Conservation (phyloP, 2,329 filamentous ascomycete species). For the Alternaria sp. region DNA sequence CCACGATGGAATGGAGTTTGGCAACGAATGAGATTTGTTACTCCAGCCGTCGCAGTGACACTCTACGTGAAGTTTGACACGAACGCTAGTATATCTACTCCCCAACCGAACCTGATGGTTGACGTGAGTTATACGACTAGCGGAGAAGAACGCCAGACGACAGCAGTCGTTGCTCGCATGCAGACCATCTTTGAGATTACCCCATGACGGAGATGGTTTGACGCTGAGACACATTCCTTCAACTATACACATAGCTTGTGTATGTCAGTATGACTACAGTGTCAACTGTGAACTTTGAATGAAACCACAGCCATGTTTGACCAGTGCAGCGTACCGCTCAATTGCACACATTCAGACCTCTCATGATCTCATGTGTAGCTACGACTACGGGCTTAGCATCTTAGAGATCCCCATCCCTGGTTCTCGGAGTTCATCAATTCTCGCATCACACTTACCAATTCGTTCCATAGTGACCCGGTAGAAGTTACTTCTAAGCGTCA, state of each 20-base stretch:
- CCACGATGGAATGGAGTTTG: slow-evolving; percentile 34
- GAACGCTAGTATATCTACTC: slow-evolving; percentile 86
- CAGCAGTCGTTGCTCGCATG: slow-evolving; percentile 69
- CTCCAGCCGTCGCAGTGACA: slow-evolving; percentile 33
- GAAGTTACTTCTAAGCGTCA: background rate
- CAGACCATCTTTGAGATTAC: slow-evolving; percentile 73
- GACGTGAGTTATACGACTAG: slow-evolving; percentile 87
- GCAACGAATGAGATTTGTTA: slow-evolving; percentile 32
- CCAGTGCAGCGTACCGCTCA: background rate
- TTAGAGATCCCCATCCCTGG: background rate
- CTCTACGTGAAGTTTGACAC: slow-evolving; percentile 19
- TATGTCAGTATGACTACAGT: background rate
- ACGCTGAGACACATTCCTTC: slow-evolving; percentile 67
- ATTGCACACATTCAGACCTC: background rate
- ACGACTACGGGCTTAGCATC: background rate
- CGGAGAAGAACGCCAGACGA: slow-evolving; percentile 73
- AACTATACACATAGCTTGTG: background rate
- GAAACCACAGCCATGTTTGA: background rate
- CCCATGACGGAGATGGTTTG: slow-evolving; percentile 78
- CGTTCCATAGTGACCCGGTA: background rate
- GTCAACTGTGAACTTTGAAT: background rate
- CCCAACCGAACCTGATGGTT: slow-evolving; percentile 74
- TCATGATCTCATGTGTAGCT: background rate
- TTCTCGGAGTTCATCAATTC: background rate
- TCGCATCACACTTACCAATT: no score